phyloP scores from a whole-genome alignment of 805 yeast genomes.

The Torulaspora quercuum region DNA sequence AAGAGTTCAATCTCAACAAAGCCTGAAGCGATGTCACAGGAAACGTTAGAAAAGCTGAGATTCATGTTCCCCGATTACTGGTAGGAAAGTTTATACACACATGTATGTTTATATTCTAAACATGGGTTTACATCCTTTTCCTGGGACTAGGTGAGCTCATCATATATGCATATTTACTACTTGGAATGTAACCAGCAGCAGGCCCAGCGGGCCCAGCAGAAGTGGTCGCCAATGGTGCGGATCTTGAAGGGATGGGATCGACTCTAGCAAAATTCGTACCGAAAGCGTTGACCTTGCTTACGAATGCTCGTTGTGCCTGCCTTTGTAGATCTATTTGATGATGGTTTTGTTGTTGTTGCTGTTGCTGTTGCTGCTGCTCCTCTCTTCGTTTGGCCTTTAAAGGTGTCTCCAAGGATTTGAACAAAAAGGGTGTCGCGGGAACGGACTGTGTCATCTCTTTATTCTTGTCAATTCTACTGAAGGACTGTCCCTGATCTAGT shows the following conservation, averaged over 20 bases:
- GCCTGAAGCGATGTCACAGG: slow-evolving; percentile 66
- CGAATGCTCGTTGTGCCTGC: slow-evolving; percentile 19
- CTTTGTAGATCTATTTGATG: slow-evolving; percentile 9
- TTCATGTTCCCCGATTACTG: slow-evolving; percentile 90
- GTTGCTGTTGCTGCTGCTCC: slow-evolving; percentile 20
- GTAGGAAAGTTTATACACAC: slow-evolving; percentile 39
- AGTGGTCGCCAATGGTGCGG: slow-evolving; percentile 6
- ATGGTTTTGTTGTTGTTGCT: slow-evolving; percentile 8
- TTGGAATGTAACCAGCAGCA: slow-evolving; percentile 38
- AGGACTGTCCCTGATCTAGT: slow-evolving; percentile 3
- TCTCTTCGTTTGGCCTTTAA: slow-evolving; percentile 18
- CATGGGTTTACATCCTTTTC: slow-evolving; percentile 17
- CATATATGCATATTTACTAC: slow-evolving; percentile 36
- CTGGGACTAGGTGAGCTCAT: slow-evolving; percentile 35
- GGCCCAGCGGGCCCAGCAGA: slow-evolving; percentile 14
- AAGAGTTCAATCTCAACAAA: slow-evolving; percentile 77
- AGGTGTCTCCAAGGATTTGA: slow-evolving; percentile 32
- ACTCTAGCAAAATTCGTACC: slow-evolving; percentile 12
- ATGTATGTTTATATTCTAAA: slow-evolving; percentile 4
- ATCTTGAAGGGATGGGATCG: slow-evolving; percentile 1
- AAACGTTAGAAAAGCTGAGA: slow-evolving; percentile 74
- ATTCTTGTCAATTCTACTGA: not conserved
- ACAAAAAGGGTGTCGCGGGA: slow-evolving; percentile 28
- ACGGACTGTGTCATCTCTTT: slow-evolving; percentile 2
- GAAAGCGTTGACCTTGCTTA: slow-evolving; percentile 30